Conservation (phyloP, 2,329 filamentous ascomycete species). For the Phialophora chinensis region DNA sequence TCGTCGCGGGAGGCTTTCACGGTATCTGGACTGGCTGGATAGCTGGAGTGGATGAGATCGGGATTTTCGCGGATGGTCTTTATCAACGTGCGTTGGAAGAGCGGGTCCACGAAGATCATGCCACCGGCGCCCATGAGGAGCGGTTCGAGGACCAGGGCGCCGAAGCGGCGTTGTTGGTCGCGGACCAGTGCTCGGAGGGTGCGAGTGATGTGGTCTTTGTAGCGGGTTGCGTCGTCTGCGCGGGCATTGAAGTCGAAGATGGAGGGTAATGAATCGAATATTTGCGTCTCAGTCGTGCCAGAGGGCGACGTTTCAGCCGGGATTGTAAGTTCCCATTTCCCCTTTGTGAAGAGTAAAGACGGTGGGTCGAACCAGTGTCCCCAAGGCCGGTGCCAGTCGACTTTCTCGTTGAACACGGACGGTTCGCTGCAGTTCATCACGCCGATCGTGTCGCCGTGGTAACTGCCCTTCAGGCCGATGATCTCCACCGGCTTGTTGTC, state of each 20-base stretch:
- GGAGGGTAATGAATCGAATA: slow-evolving; percentile 58
- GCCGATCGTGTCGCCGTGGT: slow-evolving; percentile 87
- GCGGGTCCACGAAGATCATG: slow-evolving; percentile 82
- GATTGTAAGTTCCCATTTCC: slow-evolving; percentile 61
- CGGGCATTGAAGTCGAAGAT: slow-evolving; percentile 67
- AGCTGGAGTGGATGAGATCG: slow-evolving; percentile 56
- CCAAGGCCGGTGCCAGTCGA: slow-evolving; percentile 82
- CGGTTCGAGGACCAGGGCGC: slow-evolving; percentile 79
- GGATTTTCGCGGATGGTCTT: slow-evolving; percentile 67
- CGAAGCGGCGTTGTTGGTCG: slow-evolving; percentile 69
- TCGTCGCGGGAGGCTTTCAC: background rate
- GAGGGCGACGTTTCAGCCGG: slow-evolving; percentile 22
- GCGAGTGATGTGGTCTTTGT: slow-evolving; percentile 64
- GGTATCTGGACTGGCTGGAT: background rate
- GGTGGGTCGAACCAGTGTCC: slow-evolving; percentile 85
- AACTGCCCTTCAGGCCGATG: slow-evolving; percentile 77
- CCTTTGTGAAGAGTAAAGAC: slow-evolving; percentile 68
- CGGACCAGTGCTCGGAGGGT: slow-evolving; percentile 61
- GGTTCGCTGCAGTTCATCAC: slow-evolving; percentile 87
- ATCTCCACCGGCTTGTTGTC: slow-evolving; percentile 66
- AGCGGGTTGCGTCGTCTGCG: slow-evolving; percentile 57
- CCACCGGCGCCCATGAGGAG: slow-evolving; percentile 81
- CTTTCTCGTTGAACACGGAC: slow-evolving; percentile 76
- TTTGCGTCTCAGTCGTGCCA: slow-evolving; percentile 38
- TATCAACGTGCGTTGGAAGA: slow-evolving; percentile 77